phyloP scores from a whole-genome alignment of 108 stramenopile genomes.

The Stephanodiscus minutulus region DNA sequence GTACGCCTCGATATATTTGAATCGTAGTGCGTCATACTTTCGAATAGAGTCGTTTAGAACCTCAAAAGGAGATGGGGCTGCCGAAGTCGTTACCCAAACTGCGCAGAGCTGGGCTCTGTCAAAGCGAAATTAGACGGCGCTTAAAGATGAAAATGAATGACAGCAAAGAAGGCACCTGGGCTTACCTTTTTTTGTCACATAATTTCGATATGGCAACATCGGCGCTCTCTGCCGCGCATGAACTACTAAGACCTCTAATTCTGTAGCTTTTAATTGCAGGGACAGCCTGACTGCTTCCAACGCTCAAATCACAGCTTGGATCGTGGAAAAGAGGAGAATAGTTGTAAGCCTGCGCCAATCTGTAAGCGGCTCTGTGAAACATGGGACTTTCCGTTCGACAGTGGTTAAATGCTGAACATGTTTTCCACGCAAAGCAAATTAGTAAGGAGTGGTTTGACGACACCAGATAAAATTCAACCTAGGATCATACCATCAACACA shows the following conservation, averaged over 20 bases:
- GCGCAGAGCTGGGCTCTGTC: conserved; percentile 70
- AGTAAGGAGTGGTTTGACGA: not conserved
- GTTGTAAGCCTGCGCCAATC: conserved; percentile 79
- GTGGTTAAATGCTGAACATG: conserved; percentile 54
- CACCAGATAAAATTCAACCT: not conserved
- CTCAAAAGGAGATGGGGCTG: conserved; percentile 72
- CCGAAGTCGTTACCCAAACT: conserved; percentile 84
- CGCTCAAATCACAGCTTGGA: conserved; percentile 31
- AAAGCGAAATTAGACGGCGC: not conserved
- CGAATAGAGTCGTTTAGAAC: conserved; percentile 71
- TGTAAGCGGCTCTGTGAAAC: conserved; percentile 86
- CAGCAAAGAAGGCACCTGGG: not conserved
- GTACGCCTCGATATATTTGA: conserved; percentile 79
- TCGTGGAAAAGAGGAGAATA: conserved; percentile 78
- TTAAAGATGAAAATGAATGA: not conserved
- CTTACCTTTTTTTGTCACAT: conserved; percentile 7
- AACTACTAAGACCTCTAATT: conserved; percentile 60
- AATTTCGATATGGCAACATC: conserved; percentile 33
- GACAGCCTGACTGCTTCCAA: conserved; percentile 52
- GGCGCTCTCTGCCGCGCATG: conserved; percentile 60
- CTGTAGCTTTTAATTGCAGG: conserved; percentile 49
- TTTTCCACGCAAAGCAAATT: not conserved
- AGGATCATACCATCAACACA: conserved; percentile 51
- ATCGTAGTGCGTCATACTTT: conserved; percentile 81
- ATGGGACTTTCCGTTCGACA: conserved; percentile 64